These are phyloP conservation scores for Solanum pinnatisectum DNA, from an alignment of 257 asterid species.

Conservation along the genomic window DNA sequence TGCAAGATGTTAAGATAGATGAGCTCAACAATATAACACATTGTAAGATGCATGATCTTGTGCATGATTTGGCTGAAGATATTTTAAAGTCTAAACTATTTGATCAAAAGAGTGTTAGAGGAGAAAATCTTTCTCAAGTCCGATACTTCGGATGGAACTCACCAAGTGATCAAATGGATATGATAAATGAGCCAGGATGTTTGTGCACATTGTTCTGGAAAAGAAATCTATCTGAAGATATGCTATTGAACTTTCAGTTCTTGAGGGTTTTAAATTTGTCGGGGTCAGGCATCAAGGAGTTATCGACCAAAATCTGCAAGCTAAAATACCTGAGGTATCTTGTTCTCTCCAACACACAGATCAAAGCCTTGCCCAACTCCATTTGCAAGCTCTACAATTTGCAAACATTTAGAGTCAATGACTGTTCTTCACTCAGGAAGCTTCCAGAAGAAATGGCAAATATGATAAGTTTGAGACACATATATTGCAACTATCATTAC, in stretches of 20 bases:
- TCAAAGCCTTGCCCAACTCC: not conserved
- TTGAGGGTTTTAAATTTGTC: not conserved
- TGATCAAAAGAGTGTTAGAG: not conserved
- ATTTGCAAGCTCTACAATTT: not conserved
- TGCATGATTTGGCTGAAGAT: constrained; percentile 15
- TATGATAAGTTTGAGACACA: constrained; percentile 20
- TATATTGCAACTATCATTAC: not conserved
- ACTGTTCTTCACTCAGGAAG: not conserved
- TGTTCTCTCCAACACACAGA: rapidly evolving
- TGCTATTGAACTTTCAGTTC: not conserved
- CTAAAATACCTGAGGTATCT: not conserved
- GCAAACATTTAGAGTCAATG: constrained; percentile 3
- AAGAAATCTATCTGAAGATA: not conserved
- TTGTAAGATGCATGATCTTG: constrained; percentile 25
- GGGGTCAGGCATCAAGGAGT: not conserved
- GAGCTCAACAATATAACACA: not conserved
- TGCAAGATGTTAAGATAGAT: constrained; percentile 3
- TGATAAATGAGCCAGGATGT: not conserved
- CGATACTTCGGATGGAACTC: not conserved
- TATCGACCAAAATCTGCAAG: not conserved
- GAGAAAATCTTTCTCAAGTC: not conserved
- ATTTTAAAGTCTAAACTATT: not conserved
- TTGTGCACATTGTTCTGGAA: not conserved
- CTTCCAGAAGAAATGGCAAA: not conserved
- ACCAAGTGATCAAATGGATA: not conserved